phyloP scores from a whole-genome alignment of 345 rosid genomes.

The Garcia nutans region DNA sequence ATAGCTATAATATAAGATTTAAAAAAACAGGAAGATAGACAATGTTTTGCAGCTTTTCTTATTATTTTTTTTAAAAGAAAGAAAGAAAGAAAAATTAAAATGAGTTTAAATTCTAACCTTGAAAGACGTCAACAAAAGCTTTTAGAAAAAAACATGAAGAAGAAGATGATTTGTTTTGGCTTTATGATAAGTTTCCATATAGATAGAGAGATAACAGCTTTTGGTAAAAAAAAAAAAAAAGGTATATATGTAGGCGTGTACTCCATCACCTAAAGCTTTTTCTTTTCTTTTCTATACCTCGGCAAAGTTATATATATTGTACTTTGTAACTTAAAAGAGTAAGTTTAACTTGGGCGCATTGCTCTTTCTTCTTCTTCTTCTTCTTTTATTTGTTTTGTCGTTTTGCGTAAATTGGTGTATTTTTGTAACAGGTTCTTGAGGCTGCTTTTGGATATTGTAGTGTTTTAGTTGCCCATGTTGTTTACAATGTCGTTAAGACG shows the following conservation, averaged over 20 bases:
- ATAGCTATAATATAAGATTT: no score
- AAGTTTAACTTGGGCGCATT: no score
- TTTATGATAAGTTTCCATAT: neutral
- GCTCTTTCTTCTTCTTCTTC: neutral
- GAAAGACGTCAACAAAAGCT: no score
- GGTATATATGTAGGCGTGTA: neutral
- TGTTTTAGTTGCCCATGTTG: neutral
- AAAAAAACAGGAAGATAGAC: no score
- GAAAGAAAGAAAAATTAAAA: no score
- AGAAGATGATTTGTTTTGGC: neutral
- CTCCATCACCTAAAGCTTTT: no score
- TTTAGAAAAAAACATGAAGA: no score
- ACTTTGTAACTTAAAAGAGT: neutral
- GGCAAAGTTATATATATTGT: no score
- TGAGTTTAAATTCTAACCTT: no score
- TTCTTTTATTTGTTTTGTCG: neutral
- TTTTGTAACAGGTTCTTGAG: neutral
- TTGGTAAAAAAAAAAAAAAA: neutral
- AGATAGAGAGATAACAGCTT: neutral
- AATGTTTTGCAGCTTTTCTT: no score
- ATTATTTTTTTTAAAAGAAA: neutral
- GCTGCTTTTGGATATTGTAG: neutral
- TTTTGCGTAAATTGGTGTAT: constrained; percentile 1
- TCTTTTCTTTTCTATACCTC: neutral
- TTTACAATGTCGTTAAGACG: neutral